Evolutionary conservation across 2,329 filamentous ascomycete genomes (phyloP).

Genomic region (Hirsutella rhossiliensis): DNA sequence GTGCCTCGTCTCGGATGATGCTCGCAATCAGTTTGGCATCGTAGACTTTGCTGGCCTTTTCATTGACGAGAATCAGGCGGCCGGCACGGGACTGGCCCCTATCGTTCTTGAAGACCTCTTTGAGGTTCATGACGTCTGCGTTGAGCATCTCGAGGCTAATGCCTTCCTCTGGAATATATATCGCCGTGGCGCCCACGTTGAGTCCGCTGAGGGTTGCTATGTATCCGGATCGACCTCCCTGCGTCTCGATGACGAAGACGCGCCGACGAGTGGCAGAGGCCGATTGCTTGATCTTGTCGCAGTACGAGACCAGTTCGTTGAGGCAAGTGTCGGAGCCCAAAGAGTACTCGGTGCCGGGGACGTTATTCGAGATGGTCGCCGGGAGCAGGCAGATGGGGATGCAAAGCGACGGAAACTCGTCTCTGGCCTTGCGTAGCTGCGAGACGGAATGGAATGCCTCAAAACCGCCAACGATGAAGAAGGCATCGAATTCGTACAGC

Average conservation of each 20-base stretch:
- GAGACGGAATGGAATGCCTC: conserved; percentile 91
- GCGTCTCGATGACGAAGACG: conserved; percentile 96
- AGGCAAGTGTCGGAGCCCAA: conserved; percentile 93
- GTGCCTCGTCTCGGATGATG: conserved; percentile 89
- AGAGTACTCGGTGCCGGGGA: conserved; percentile 94
- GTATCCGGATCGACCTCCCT: conserved; percentile 90
- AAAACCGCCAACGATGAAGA: conserved; percentile 90
- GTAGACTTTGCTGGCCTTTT: conserved; percentile 84
- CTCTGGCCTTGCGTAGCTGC: conserved; percentile 70
- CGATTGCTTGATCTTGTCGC: conserved; percentile 94
- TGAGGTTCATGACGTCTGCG: conserved; percentile 78
- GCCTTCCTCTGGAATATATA: conserved; percentile 95
- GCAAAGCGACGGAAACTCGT: conserved; percentile 71
- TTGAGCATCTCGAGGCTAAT: conserved; percentile 89
- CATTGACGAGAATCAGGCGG: conserved; percentile 92
- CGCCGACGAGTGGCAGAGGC: conserved; percentile 85
- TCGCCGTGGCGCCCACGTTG: conserved; percentile 80
- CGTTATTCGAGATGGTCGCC: conserved; percentile 98
- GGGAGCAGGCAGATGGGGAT: conserved; percentile 88
- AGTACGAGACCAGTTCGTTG: conserved; percentile 89
- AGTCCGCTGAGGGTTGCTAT: conserved; percentile 84
- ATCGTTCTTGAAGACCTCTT: conserved; percentile 74
- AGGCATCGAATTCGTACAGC: conserved; percentile 76
- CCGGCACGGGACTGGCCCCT: conserved; percentile 81
- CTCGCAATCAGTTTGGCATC: conserved; percentile 86